These are phyloP conservation scores for Puccinellia tenuiflora DNA, from an alignment of 176 grass and related monocot genomes.

Conservation along the genomic window DNA sequence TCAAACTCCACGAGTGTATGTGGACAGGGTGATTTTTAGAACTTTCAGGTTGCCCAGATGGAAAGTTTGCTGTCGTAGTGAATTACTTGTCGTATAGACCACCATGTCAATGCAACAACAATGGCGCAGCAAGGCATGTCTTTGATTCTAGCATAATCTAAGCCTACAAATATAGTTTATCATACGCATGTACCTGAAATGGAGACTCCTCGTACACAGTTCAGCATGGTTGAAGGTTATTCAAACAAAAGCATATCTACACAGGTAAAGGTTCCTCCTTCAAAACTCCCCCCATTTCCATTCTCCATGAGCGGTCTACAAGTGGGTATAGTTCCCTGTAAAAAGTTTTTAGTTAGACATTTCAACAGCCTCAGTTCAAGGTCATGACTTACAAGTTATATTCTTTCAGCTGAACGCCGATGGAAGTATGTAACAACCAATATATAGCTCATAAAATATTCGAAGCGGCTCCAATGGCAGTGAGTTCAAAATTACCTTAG, in stretches of 20 bases:
- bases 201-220: not conserved
- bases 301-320: slow-evolving; percentile 78
- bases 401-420: not conserved
- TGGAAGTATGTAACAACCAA: not conserved
- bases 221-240: not conserved
- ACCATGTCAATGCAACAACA: not conserved
- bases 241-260: slow-evolving; percentile 2
- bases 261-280: slow-evolving; percentile 62
- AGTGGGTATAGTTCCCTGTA: slow-evolving; percentile 72
- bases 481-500: slow-evolving; percentile 53
- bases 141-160: not conserved
- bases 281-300: slow-evolving; percentile 71
- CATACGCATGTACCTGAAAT: not conserved
- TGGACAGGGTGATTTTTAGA: too few relatives aligned
- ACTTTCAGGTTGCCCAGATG: not conserved
- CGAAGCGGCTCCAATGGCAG: not conserved
- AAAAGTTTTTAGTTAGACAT: slow-evolving; percentile 7
- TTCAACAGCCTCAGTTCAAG: not conserved
- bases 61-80: not conserved
- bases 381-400: not conserved
- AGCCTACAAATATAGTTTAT: not conserved
- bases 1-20: too few relatives aligned
- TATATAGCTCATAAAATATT: not conserved
- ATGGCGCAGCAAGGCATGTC: not conserved
- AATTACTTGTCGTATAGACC: not conserved